These are phyloP conservation scores for Ganoderma lucidum DNA, from an alignment of 1,284 basidiomycete genomes.

Conservation along the genomic window DNA sequence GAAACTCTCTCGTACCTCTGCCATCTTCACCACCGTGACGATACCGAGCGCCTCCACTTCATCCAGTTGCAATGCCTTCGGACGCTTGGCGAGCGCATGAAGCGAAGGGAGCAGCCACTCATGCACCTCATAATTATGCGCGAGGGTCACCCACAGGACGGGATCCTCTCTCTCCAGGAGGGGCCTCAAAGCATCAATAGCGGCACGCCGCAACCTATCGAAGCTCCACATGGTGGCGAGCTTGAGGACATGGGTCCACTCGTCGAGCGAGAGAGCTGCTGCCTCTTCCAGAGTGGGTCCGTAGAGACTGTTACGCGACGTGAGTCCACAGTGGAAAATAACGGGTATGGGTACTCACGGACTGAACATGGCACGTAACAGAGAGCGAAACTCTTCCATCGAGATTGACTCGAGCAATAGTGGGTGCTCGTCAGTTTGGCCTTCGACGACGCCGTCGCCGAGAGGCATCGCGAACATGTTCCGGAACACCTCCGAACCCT, in stretches of 20 bases:
- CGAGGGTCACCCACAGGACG: conserved; percentile 19
- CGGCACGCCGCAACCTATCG: conserved; percentile 8
- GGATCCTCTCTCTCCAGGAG: conserved; percentile 11
- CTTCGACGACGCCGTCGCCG: conserved; percentile 16
- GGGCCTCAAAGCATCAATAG: conserved; percentile 11
- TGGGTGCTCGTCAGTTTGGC: conserved; percentile 25
- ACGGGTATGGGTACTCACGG: conserved; percentile 17
- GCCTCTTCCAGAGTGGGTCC: not conserved
- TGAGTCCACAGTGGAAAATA: not conserved
- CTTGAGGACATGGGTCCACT: conserved; percentile 27
- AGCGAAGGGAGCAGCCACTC: conserved; percentile 22
- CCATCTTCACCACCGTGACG: conserved; percentile 23
- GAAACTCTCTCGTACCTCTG: conserved; percentile 24
- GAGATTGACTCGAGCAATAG: conserved; percentile 27
- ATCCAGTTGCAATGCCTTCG: conserved; percentile 11
- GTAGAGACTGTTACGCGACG: conserved; percentile 2
- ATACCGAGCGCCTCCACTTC: conserved; percentile 24
- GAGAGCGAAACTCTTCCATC: conserved; percentile 20
- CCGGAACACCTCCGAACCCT: conserved; percentile 39
- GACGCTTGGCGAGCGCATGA: conserved; percentile 17
- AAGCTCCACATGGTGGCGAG: conserved; percentile 28
- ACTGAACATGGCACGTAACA: conserved; percentile 23
- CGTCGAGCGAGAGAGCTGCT: conserved; percentile 5
- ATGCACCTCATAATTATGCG: conserved; percentile 18
- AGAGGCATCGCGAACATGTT: conserved; percentile 39